Percentiles rank a stretch among this genome's conserved stretches.
phyloP scores from a whole-genome alignment of 306 rosid species.

The Delonix regia region DNA sequence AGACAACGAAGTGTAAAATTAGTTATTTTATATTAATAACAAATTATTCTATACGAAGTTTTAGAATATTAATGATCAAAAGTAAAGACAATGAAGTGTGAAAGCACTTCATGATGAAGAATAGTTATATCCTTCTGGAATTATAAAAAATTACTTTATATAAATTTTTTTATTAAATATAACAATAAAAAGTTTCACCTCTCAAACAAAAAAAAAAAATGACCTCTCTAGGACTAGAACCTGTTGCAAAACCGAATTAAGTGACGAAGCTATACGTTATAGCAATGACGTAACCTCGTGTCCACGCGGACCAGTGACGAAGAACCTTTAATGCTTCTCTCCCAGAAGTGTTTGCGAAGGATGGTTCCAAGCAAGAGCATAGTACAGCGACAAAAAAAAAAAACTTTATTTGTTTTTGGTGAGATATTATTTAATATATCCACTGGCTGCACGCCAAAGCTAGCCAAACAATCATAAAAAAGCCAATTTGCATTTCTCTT shows the following conservation, averaged over 20 bases:
- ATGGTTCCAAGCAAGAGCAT: conserved; percentile 29
- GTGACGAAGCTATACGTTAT: neutral
- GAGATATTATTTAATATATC: conserved; percentile 24
- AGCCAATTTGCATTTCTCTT: neutral
- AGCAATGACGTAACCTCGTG: neutral
- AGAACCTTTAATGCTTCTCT: neutral
- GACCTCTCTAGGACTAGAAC: too few species aligned
- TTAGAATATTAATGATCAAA: too few species aligned
- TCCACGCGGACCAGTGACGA: neutral
- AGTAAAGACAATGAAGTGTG: too few species aligned
- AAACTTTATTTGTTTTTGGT: neutral
- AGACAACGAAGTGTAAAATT: too few species aligned
- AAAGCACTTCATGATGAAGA: too few species aligned
- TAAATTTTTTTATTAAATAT: too few species aligned
- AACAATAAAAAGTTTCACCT: too few species aligned
- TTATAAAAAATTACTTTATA: too few species aligned
- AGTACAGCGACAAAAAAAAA: neutral
- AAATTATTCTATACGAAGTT: too few species aligned
- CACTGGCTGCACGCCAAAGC: conserved; percentile 1
- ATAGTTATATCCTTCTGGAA: too few species aligned
- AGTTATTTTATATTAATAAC: too few species aligned
- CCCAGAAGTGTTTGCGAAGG: conserved; percentile 52
- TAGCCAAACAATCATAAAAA: conserved; percentile 15
- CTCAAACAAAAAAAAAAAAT: too few species aligned
- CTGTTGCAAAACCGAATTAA: neutral